Evolutionary conservation across 176 grass and related monocot species (phyloP).

Genomic region (Aegilops longissima): DNA sequence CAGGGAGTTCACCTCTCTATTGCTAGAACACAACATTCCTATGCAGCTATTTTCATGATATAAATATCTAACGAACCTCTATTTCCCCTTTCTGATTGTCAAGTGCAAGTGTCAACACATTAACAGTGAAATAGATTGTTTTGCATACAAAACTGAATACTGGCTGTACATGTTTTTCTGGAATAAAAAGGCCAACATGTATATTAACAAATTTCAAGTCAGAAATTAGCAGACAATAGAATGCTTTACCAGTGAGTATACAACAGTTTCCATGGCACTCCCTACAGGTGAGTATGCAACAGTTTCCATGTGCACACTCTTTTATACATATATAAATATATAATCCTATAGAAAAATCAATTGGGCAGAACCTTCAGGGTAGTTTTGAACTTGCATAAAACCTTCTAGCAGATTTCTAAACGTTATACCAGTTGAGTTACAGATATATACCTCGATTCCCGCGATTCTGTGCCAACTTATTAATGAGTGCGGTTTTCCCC

Average conservation of each 20-base stretch:
- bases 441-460: slow-evolving; percentile 68
- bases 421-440: not conserved
- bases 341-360: not conserved
- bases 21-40: not conserved
- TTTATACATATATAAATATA: not conserved
- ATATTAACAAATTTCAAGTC: slow-evolving; percentile 22
- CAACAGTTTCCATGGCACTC: not conserved
- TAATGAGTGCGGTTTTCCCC: slow-evolving; percentile 89
- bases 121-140: not conserved
- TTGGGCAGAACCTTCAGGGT: not conserved
- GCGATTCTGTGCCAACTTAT: slow-evolving; percentile 53
- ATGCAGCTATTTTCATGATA: not conserved
- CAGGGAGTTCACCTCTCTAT: not conserved
- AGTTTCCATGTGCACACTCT: not conserved
- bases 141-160: not conserved
- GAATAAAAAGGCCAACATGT: not conserved
- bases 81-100: not conserved
- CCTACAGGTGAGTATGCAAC: not conserved
- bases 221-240: slow-evolving; percentile 1
- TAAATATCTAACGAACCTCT: not conserved
- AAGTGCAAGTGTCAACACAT: slow-evolving; percentile 6
- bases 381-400: slow-evolving; percentile 11
- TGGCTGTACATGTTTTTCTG: not conserved
- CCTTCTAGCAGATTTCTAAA: not conserved
- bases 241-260: not conserved